phyloP scores from a whole-genome alignment of 306 rosid species.

The Abrus precatorius region DNA sequence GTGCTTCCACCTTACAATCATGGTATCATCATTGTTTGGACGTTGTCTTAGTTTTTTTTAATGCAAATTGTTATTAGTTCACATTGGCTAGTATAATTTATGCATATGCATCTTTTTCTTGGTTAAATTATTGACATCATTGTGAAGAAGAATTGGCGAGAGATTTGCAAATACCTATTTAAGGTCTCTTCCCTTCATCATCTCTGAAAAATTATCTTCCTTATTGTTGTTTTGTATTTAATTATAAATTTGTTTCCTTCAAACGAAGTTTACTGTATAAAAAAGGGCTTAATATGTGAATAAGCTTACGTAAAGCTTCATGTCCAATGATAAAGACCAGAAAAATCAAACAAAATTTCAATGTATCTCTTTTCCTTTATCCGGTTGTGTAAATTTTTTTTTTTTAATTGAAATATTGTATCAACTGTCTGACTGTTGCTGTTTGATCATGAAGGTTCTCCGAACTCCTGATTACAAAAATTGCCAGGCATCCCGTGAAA shows the following conservation, averaged over 20 bases:
- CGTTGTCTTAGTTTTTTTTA: background rate
- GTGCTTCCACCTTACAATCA: background rate
- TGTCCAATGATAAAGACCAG: background rate
- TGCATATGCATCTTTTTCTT: too few species aligned
- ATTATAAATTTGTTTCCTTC: background rate
- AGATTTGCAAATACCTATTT: background rate
- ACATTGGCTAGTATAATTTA: background rate
- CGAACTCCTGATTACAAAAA: conserved; percentile 69
- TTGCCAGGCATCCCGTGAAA: conserved; percentile 76
- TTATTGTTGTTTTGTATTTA: background rate
- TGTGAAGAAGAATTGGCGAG: background rate
- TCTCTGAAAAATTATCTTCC: background rate
- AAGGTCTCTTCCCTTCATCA: background rate
- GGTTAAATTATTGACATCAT: background rate
- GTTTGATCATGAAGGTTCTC: conserved; percentile 68
- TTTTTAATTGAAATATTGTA: conserved; percentile 23
- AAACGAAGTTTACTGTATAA: background rate
- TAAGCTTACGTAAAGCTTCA: background rate
- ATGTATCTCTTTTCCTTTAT: background rate
- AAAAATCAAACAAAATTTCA: too few species aligned
- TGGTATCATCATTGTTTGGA: background rate
- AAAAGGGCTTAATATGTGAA: background rate
- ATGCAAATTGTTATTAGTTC: background rate
- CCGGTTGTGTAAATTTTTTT: background rate
- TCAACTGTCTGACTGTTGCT: conserved; percentile 38